Evolutionary conservation across 257 asterid genomes (phyloP).

Genomic region (Agastache rugosa): DNA sequence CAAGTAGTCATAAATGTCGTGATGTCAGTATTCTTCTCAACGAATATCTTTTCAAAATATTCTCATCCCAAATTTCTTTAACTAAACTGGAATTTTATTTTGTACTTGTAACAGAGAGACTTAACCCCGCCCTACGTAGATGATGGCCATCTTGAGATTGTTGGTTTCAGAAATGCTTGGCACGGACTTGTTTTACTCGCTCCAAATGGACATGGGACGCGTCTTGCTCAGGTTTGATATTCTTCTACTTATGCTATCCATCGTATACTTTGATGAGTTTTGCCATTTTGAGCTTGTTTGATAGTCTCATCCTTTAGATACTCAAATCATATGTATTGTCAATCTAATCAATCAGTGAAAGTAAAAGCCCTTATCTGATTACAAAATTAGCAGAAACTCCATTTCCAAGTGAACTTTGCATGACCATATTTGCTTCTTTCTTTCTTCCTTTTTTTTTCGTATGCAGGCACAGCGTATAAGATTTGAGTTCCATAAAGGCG

Average conservation of each 20-base stretch:
- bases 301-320: too few species aligned
- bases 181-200: constrained; percentile 82
- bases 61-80: neutral
- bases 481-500: constrained; percentile 80
- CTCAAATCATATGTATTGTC: too few species aligned
- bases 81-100: neutral
- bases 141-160: constrained; percentile 85
- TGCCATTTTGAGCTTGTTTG: too few species aligned
- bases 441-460: neutral
- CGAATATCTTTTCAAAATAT: neutral
- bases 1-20: constrained; percentile 50
- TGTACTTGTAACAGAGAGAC: constrained; percentile 56
- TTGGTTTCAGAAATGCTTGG: constrained; percentile 96
- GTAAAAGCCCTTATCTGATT: too few species aligned
- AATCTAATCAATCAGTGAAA: too few species aligned
- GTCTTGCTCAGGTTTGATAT: constrained; percentile 81
- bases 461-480: constrained; percentile 70
- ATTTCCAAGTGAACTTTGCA: neutral
- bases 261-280: too few species aligned
- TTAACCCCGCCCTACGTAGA: constrained; percentile 88
- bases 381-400: neutral
- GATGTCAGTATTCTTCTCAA: constrained; percentile 54
- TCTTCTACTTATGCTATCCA: too few species aligned
- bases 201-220: constrained; percentile 93
- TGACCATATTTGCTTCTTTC: neutral